phyloP scores from a whole-genome alignment of 169 alveolate species.

The Condylostoma magnum region DNA sequence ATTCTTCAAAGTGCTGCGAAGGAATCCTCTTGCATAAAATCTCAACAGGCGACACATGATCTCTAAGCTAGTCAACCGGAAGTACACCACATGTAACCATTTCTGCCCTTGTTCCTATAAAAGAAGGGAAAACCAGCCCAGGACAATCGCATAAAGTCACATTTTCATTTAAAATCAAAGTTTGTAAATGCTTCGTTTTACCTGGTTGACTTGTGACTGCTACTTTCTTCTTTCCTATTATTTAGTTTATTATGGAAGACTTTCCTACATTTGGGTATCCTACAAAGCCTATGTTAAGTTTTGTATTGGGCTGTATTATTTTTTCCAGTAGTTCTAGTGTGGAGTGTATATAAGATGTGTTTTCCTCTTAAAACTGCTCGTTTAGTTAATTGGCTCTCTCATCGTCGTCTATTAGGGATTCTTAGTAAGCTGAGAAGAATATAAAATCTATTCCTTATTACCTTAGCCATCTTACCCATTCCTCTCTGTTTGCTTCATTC shows the following conservation, averaged over 20 bases:
- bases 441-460: conserved; percentile 78
- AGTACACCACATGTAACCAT: conserved; percentile 95
- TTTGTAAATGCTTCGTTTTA: conserved; percentile 97
- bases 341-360: conserved; percentile 36
- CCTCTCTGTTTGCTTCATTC: conserved; percentile 82
- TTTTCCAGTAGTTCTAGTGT: conserved; percentile 40
- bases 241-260: conserved; percentile 96
- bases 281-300: conserved; percentile 91
- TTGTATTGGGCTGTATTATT: conserved; percentile 20
- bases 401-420: conserved; percentile 23
- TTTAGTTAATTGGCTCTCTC: conserved; percentile 23
- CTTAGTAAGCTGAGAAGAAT: conserved; percentile 90
- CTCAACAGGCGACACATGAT: conserved; percentile 90
- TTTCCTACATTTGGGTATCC: conserved; percentile 99
- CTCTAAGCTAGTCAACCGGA: conserved; percentile 94
- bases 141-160: conserved; percentile 96
- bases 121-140: conserved; percentile 97
- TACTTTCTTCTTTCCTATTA: conserved; percentile 90
- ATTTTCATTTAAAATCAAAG: conserved; percentile 75
- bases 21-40: conserved; percentile 93
- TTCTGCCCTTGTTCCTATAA: conserved; percentile 94
- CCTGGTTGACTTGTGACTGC: conserved; percentile 98
- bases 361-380: conserved; percentile 35
- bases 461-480: conserved; percentile 91
- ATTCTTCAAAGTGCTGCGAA: conserved; percentile 49